Evolutionary conservation across 2,329 filamentous ascomycete species (phyloP), one percentile per base, ranked within the genome.

Genomic region (Epichloe gansuensis): DNA sequence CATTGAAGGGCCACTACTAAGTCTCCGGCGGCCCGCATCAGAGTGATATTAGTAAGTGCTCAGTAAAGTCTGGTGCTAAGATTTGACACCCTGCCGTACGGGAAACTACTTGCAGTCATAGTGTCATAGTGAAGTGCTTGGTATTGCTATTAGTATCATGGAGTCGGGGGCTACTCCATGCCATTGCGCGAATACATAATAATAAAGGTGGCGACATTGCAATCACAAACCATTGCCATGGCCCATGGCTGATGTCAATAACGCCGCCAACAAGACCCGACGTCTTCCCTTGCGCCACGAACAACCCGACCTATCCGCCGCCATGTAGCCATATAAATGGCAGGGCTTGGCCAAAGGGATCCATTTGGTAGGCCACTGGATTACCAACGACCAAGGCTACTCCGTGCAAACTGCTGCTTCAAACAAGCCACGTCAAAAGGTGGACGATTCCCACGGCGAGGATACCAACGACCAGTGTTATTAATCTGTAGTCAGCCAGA

Each of bases 301-400:
- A 49, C 54, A 48, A 53, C 48, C 54, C 54, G 54, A 53, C 48
- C 54, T 51, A 51, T 51, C 51, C 51, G 54, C 51, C 54, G 51
- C 51, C 41, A 49, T 46, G 54, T 48, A 43, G 41, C 50, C 37
- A 47, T 21, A 45, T 21, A 45, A 48, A 17, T 45, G 39, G 46
- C 12, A 45, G 15, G 37, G 9, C 23, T n/a, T 31, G 38, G 15
- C 23, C 15, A 28, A 25, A 42, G 37, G 37, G 35, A 48, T 48
- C 46, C 46, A 47, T 47, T 9, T 8, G 44, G n/a, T 5, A 17
- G 15, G 25, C 21, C n/a, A 37, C 15, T 25, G 46, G 35, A 46
- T 13, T n/a, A 47, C 46, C 12, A 25, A 31, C n/a, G 28, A 9
- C 9, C 35, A 28, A 28, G 13, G 23, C 39, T 17, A 42, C 21